Base-by-base conservation (phyloP, 192 early-diverging fungal genomes). In the Linnemannia schmuckeri region DNA sequence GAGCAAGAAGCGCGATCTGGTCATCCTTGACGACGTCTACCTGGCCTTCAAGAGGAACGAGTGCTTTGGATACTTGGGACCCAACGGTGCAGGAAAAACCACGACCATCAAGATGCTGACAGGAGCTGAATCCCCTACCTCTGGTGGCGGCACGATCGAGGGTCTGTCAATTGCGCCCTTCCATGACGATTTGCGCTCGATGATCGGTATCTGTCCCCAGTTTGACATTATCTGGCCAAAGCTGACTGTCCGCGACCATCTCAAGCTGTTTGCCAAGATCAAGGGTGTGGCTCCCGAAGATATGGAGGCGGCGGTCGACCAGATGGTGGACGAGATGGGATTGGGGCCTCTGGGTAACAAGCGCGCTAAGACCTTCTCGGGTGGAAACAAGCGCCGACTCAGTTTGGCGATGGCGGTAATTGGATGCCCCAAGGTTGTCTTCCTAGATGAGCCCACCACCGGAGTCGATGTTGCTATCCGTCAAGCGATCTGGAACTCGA, bases 371-470 rank as follows among this genome's bases (percentile, higher is more conserved):
- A 79, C 94, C 1, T 96, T 93, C 22, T 92, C 90, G 7, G 93
- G 94, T 18, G 94, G 93, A 61, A 93, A 95, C 78, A 91, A 92
- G 82, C 92, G 93, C 79, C 91, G 94, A 63, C 89, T 91, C 68
- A 90, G 89, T 73, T 93, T 94, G 49, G 91, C 92, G 10, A 92
- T 91, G 72, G 92, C 91, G 70, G 88, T 94, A 2, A 91, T 93
- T 10, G 92, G 90, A 42, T 88, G 92, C 86, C 93, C 94, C n/a
- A 91, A 93, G 74, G 89, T 95, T 46, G 92, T 98, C 40, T 96
- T 98, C 87, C 89, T 97, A 70, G 96, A 97, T 86, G 97, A 95
- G 82, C 97, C 97, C 17, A 97, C 96, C 0, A 95, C 94, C 0
- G 97, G 97, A 6, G 90, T 95, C 8, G 94, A 94, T 82, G 89